These are phyloP conservation scores for Cryptococcus sp. DNA, from an alignment of 1,284 basidiomycete genomes.

Conservation along the genomic window DNA sequence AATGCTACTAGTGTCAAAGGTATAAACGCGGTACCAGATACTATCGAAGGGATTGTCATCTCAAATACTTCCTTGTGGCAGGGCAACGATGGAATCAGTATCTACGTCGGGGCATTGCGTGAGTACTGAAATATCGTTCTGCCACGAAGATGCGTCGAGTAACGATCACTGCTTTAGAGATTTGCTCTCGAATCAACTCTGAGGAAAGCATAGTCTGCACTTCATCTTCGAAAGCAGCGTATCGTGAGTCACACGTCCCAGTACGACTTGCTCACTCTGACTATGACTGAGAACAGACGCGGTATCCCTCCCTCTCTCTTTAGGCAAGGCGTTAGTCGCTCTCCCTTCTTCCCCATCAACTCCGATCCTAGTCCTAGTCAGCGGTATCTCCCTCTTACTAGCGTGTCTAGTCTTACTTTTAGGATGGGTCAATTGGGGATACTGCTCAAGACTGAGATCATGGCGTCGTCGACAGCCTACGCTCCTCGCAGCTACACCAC, in stretches of 20 bases:
- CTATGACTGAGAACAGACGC: slow-evolving; percentile 8
- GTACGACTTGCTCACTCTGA: background rate
- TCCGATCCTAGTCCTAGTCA: slow-evolving; percentile 18
- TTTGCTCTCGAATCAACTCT: slow-evolving; percentile 4
- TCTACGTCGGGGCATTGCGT: slow-evolving; percentile 13
- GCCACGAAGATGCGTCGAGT: no score
- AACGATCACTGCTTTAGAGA: background rate
- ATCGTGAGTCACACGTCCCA: slow-evolving; percentile 11
- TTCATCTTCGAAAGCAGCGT: slow-evolving; percentile 10
- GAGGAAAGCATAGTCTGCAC: slow-evolving; percentile 5
- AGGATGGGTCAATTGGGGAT: slow-evolving; percentile 5
- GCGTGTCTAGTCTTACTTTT: slow-evolving; percentile 6
- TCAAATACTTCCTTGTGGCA: slow-evolving; percentile 1
- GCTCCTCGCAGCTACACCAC: background rate
- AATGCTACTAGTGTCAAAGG: no score
- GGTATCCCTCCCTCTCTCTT: slow-evolving; percentile 8
- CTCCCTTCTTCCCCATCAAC: slow-evolving; percentile 12
- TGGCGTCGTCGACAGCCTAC: background rate
- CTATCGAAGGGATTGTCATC: no score
- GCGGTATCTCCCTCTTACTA: slow-evolving; percentile 13
- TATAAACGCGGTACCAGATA: no score
- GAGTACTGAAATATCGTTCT: background rate
- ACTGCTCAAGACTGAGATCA: background rate
- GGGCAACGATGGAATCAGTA: slow-evolving; percentile 9
- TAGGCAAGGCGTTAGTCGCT: slow-evolving; percentile 4